Evolutionary conservation across 1,284 basidiomycete species (phyloP).

Genomic region (Tylopilus sp.): DNA sequence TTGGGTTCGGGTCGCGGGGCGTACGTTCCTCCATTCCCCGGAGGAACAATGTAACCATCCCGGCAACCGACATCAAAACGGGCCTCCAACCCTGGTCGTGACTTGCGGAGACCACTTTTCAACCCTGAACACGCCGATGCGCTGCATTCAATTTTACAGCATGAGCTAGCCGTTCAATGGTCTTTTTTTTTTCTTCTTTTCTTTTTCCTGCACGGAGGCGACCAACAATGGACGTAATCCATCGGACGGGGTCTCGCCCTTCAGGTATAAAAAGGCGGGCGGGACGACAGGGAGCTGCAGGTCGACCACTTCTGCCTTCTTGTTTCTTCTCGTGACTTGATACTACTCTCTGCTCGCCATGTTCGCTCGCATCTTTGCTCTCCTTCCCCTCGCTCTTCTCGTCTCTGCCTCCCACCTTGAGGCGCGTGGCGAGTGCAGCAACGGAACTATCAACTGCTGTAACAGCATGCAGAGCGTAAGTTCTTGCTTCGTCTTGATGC

Average conservation of each 20-base stretch:
- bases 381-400: conserved; percentile 20
- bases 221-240: conserved; percentile 6
- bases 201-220: neutral
- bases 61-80: no score
- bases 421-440: conserved; percentile 12
- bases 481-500: accelerated
- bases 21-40: no score
- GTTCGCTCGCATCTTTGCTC: conserved; percentile 22
- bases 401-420: conserved; percentile 7
- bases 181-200: neutral
- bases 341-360: neutral
- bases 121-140: neutral
- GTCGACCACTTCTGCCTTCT: neutral
- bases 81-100: no score
- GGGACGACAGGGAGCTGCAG: neutral
- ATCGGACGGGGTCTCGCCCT: neutral
- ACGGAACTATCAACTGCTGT: conserved; percentile 8
- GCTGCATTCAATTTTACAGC: conserved; percentile 2
- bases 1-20: no score
- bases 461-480: conserved; percentile 2
- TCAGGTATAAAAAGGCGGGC: conserved; percentile 19
- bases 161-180: neutral
- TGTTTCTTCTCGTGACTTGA: neutral
- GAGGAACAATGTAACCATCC: no score
- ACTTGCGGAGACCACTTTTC: no score